A percentile compares a stretch with the other conserved stretches of the same genome.
Conservation (phyloP, 1,284 basidiomycete genomes). For the Marasmius sp. region DNA sequence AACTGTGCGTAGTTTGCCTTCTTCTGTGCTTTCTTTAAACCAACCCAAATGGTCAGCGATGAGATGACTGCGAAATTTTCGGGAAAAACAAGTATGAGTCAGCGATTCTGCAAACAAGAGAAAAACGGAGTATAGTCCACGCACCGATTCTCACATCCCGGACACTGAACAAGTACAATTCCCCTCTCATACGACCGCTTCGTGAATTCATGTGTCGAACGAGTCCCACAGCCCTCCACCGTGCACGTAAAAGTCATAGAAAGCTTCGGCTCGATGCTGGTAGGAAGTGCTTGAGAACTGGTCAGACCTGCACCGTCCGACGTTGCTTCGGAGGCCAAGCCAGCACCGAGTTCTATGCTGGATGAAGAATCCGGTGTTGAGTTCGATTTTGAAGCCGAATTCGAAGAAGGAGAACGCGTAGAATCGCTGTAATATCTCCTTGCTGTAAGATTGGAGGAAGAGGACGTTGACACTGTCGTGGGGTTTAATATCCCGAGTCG, state of each 20-base stretch:
- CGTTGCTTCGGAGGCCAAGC: neutral
- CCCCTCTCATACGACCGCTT: slow-evolving; percentile 84
- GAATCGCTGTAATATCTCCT: slow-evolving; percentile 10
- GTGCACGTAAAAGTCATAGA: slow-evolving; percentile 90
- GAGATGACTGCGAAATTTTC: slow-evolving; percentile 56
- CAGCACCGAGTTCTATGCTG: slow-evolving; percentile 14
- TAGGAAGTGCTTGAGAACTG: slow-evolving; percentile 27
- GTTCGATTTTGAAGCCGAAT: slow-evolving; percentile 15
- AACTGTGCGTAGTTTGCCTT: slow-evolving; percentile 72
- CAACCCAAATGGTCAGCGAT: slow-evolving; percentile 93
- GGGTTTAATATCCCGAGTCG: slow-evolving; percentile 31
- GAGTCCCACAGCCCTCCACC: slow-evolving; percentile 71
- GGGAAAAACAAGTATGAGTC: slow-evolving; percentile 4
- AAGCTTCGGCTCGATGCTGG: slow-evolving; percentile 52
- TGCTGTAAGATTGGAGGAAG: slow-evolving; percentile 9
- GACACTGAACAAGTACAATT: slow-evolving; percentile 91
- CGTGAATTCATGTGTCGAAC: slow-evolving; percentile 88
- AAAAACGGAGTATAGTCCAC: slow-evolving; percentile 19
- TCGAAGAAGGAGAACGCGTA: slow-evolving; percentile 13
- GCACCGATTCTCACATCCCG: slow-evolving; percentile 85
- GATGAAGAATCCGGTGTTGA: slow-evolving; percentile 8
- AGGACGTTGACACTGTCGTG: slow-evolving; percentile 16
- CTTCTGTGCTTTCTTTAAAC: slow-evolving; percentile 82
- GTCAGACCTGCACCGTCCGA: slow-evolving; percentile 11
- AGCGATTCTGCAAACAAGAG: slow-evolving; percentile 2